These are phyloP conservation scores for Gentiana macrophylla DNA, from an alignment of 257 asterid genomes.

Conservation along the genomic window DNA sequence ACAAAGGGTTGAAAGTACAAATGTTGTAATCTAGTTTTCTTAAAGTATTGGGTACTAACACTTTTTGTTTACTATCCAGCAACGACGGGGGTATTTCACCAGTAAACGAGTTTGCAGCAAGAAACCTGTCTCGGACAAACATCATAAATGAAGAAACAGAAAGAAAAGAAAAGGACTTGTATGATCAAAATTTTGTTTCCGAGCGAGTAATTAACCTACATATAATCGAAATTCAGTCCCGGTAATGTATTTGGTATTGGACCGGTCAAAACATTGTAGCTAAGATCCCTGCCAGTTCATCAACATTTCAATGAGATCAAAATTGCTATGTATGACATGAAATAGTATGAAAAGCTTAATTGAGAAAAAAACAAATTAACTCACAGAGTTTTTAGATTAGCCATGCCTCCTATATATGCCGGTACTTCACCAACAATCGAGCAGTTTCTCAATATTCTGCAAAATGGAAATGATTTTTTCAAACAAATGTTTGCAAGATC, in stretches of 20 bases:
- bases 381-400: conserved; percentile 35
- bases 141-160: not conserved
- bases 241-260: conserved; percentile 30
- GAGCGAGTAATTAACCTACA: conserved; percentile 32
- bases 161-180: not conserved
- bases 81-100: conserved; percentile 64
- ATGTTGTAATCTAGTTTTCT: no score
- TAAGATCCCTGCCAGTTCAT: conserved; percentile 59
- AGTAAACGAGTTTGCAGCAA: conserved; percentile 57
- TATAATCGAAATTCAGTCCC: conserved; percentile 7
- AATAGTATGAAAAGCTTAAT: not conserved
- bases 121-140: conserved; percentile 30
- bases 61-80: conserved; percentile 17
- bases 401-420: conserved; percentile 26
- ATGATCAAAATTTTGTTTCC: not conserved
- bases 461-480: conserved; percentile 9
- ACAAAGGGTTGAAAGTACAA: no score
- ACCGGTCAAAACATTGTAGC: conserved; percentile 64
- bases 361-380: conserved; percentile 10
- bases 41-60: conserved; percentile 32
- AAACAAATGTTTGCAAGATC: conserved; percentile 4
- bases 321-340: not conserved
- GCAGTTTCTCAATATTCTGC: conserved; percentile 77
- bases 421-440: conserved; percentile 64
- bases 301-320: conserved; percentile 1